A percentile compares a stretch with the other conserved stretches of the same genome.
Evolutionary conservation across 2,329 filamentous ascomycete species (phyloP).

Genomic region (Nannizzia gypsea): DNA sequence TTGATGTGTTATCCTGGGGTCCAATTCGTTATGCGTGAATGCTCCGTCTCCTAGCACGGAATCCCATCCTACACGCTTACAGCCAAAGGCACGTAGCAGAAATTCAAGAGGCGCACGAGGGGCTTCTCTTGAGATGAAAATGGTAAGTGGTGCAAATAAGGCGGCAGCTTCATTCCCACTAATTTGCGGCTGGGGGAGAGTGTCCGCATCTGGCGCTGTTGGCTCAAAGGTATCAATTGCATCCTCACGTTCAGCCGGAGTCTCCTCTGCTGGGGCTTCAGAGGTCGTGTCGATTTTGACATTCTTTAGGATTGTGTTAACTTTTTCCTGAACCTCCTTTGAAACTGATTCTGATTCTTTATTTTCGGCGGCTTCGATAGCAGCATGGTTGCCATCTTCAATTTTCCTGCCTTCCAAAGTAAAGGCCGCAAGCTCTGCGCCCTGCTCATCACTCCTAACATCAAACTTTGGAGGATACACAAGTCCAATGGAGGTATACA

Average conservation of each 20-base stretch:
- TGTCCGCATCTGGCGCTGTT: conserved; percentile 69
- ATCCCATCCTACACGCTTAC: conserved; percentile 93
- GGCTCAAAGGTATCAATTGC: conserved; percentile 87
- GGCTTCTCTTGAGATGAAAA: conserved; percentile 89
- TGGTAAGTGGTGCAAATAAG: conserved; percentile 79
- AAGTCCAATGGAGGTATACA: conserved; percentile 82
- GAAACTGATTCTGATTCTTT: conserved; percentile 36
- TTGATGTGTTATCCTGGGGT: conserved; percentile 87
- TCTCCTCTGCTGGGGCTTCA: conserved; percentile 34
- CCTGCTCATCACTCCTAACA: conserved; percentile 70
- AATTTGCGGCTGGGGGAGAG: conserved; percentile 65
- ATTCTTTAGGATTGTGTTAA: conserved; percentile 44
- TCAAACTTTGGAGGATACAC: conserved; percentile 97
- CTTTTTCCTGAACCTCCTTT: conserved; percentile 56
- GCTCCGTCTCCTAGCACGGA: conserved; percentile 78
- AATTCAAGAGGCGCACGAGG: conserved; percentile 86
- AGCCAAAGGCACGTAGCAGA: conserved; percentile 83
- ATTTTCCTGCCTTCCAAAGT: conserved; percentile 66
- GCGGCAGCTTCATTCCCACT: conserved; percentile 55
- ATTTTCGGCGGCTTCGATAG: conserved; percentile 32
- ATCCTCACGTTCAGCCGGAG: conserved; percentile 38
- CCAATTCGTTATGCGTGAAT: conserved; percentile 78
- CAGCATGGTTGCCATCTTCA: conserved; percentile 34
- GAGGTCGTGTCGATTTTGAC: conserved; percentile 32
- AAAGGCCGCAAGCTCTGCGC: conserved; percentile 82